These are phyloP conservation scores for Eragrostis tef DNA, from an alignment of 202 grass and related monocot genomes.

Conservation along the genomic window DNA sequence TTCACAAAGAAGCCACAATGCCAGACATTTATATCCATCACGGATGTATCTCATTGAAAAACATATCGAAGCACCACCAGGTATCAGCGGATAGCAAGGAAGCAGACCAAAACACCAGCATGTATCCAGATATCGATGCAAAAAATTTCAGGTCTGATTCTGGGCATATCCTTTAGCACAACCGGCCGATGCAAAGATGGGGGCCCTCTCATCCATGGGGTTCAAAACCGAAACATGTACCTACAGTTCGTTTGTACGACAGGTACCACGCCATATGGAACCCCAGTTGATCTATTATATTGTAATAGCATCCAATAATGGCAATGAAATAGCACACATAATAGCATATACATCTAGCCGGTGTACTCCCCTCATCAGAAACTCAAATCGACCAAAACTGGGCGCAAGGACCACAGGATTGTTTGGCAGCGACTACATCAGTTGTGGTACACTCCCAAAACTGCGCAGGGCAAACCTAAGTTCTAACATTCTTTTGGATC, in stretches of 20 bases:
- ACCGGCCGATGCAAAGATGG: constrained; percentile 11
- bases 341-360: neutral
- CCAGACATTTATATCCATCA: no score
- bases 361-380: constrained; percentile 26
- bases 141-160: neutral
- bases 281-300: constrained; percentile 12
- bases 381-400: constrained; percentile 44
- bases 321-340: neutral
- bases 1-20: no score
- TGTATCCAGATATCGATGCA: neutral
- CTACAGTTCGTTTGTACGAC: constrained; percentile 41
- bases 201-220: neutral
- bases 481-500: constrained; percentile 44
- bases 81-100: neutral
- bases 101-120: neutral
- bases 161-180: constrained; percentile 24
- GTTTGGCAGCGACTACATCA: constrained; percentile 41
- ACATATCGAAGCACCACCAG: neutral
- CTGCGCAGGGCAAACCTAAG: constrained; percentile 31
- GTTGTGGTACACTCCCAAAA: neutral
- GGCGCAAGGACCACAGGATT: constrained; percentile 21
- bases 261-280: constrained; percentile 36
- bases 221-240: neutral
- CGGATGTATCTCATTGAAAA: neutral
- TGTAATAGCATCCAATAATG: constrained; percentile 17